Percentiles rank a stretch among this genome's conserved stretches.
Evolutionary conservation across 192 early-diverging fungal species (phyloP).

Genomic region (Mortierella claussenii): DNA sequence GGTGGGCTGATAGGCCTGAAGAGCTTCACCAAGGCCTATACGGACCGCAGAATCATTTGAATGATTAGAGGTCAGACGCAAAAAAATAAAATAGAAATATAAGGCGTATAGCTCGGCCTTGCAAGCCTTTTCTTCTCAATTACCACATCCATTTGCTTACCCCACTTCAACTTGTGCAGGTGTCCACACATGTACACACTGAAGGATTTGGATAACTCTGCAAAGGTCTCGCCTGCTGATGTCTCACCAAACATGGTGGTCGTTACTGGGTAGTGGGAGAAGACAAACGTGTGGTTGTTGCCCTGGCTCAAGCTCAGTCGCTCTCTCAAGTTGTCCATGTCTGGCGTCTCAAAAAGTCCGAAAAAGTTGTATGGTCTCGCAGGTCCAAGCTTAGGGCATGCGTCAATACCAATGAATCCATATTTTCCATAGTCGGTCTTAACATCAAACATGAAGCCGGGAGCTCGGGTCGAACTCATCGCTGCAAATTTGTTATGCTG

Average conservation of each 20-base stretch:
- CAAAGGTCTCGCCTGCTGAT: slow-evolving; percentile 65
- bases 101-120: no score
- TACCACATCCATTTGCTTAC: slow-evolving; percentile 32
- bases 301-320: slow-evolving; percentile 54
- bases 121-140: no score
- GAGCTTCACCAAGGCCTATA: slow-evolving; percentile 63
- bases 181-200: slow-evolving; percentile 91
- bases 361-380: slow-evolving; percentile 92
- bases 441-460: slow-evolving; percentile 70
- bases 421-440: slow-evolving; percentile 79
- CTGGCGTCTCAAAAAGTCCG: slow-evolving; percentile 77
- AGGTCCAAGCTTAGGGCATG: slow-evolving; percentile 78
- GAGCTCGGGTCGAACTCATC: slow-evolving; percentile 59
- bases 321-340: slow-evolving; percentile 76
- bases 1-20: slow-evolving; percentile 74
- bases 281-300: slow-evolving; percentile 75
- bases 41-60: no score
- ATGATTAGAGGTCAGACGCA: no score
- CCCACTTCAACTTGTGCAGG: slow-evolving; percentile 77
- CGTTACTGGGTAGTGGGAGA: slow-evolving; percentile 83
- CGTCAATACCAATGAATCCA: slow-evolving; percentile 86
- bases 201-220: slow-evolving; percentile 65
- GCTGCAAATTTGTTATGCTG: slow-evolving; percentile 70
- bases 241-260: slow-evolving; percentile 80
- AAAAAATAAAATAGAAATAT: no score